phyloP scores from a whole-genome alignment of 768 basidiomycete genomes.

The Suillus lakei region DNA sequence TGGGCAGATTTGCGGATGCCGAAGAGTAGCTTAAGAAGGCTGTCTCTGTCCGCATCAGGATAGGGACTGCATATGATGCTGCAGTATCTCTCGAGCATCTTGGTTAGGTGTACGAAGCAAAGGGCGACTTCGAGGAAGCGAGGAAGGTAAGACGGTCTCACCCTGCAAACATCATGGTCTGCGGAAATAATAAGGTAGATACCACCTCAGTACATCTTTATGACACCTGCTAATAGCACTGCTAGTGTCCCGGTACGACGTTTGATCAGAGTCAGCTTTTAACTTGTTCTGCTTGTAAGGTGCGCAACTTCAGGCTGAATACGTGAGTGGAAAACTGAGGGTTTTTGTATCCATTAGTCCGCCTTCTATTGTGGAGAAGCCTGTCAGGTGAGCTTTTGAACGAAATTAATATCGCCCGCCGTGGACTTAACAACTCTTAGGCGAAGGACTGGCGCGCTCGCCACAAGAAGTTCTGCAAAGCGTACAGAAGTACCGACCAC shows the following conservation, averaged over 20 bases:
- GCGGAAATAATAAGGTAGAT: conserved; percentile 32
- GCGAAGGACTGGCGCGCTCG: conserved; percentile 30
- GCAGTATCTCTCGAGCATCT: conserved; percentile 44
- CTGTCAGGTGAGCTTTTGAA: conserved; percentile 27
- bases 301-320: conserved; percentile 4
- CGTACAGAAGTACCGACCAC: background rate
- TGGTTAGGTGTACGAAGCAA: conserved; percentile 39
- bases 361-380: conserved; percentile 30
- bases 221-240: background rate
- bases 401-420: background rate
- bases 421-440: conserved; percentile 9
- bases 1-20: conserved; percentile 40
- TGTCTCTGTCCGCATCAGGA: conserved; percentile 27
- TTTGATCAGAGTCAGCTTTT: conserved; percentile 24
- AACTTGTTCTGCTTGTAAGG: conserved; percentile 34
- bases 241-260: conserved; percentile 30
- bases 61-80: conserved; percentile 35
- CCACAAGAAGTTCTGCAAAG: conserved; percentile 35
- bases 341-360: conserved; percentile 14
- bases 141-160: conserved; percentile 30
- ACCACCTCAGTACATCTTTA: conserved; percentile 4
- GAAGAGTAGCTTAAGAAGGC: conserved; percentile 41
- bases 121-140: conserved; percentile 35
- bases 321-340: background rate
- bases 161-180: conserved; percentile 31